Conservation (phyloP, 331 rosid species). For the Dryas integrifolia region DNA sequence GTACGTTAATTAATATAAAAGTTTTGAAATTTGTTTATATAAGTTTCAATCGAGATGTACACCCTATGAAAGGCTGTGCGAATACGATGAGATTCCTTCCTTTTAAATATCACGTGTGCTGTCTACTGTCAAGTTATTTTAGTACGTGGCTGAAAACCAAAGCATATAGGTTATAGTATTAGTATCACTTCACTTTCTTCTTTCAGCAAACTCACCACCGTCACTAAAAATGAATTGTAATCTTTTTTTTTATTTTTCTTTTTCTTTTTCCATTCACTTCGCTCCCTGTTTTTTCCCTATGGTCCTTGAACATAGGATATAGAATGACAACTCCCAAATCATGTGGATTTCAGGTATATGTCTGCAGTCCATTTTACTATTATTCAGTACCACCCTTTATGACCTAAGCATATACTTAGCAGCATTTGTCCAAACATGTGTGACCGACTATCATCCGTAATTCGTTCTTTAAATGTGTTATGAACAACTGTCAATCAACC, state of each 20-base stretch:
- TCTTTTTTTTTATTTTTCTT: background rate
- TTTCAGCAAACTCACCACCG: conserved; percentile 10
- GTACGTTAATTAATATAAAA: too few relatives aligned
- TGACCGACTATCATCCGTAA: too few relatives aligned
- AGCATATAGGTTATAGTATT: background rate
- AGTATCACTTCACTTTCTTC: conserved; percentile 3
- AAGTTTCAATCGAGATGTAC: background rate
- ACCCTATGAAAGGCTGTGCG: background rate
- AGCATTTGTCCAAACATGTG: too few relatives aligned
- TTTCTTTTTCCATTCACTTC: background rate
- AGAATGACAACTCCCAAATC: too few relatives aligned
- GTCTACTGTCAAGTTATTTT: background rate
- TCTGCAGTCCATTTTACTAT: too few relatives aligned
- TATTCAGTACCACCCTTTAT: too few relatives aligned
- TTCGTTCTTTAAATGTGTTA: too few relatives aligned
- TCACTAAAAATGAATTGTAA: background rate
- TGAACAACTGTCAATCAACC: too few relatives aligned
- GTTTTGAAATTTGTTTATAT: too few relatives aligned
- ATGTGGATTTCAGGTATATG: too few relatives aligned
- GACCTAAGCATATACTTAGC: too few relatives aligned
- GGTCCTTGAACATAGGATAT: background rate
- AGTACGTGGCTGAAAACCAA: conserved; percentile 4
- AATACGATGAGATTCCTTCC: conserved; percentile 10
- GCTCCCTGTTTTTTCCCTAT: too few relatives aligned
- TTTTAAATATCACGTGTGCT: conserved; percentile 17